Evolutionary conservation across 768 basidiomycete genomes (phyloP), one percentile per base, ranked within the genome.

Genomic region (Nevesoporus exiguus): DNA sequence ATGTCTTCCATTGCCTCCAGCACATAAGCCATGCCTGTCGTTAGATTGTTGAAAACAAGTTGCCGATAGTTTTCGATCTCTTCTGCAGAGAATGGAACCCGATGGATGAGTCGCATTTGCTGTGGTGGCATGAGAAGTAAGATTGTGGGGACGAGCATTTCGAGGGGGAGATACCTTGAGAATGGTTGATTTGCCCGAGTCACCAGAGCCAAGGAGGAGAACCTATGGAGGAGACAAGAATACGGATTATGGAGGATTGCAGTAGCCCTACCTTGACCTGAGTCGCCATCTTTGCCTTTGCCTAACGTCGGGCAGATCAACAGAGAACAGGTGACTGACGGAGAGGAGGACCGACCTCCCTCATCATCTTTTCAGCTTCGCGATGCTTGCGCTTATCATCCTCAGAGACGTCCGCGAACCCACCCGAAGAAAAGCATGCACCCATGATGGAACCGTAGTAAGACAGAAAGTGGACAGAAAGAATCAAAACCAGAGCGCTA

Each of bases 61-160:
- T 96, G 95, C 2, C 95, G 85, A 63, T 88, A 97, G 15, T 79
- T 83, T 71, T 98, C 95, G 36, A 90, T 80, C 70, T 98, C 97
- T 62, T 84, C 80, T 0, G 80, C 48, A 0, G 86, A 81, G 73
- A 97, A 99, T 0, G 90, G 87, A 1, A 92, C 76, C 54, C 84
- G 81, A 72, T 98, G 95, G 47, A 99, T 97, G 36, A 97, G 77
- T 36, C 94, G 86, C 95, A 98, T 98, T 87, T 98, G 94, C 89
- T 94, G 55, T 21, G 22, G 22, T 3, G 41, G 44, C 34, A 25
- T 17, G 6, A 8, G 24, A 14, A 42, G n/a, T 61, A 43, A 63
- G 51, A 40, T n/a, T 22, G 30, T 22, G 11, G 39, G 8, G 14
- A 47, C 5, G 17, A 5, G 4, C 1, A 9, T 9, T 34, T 22